Evolutionary conservation across 768 basidiomycete species (phyloP), one percentile per base, ranked within the genome.

Genomic region (Pleurotus ostreatus): DNA sequence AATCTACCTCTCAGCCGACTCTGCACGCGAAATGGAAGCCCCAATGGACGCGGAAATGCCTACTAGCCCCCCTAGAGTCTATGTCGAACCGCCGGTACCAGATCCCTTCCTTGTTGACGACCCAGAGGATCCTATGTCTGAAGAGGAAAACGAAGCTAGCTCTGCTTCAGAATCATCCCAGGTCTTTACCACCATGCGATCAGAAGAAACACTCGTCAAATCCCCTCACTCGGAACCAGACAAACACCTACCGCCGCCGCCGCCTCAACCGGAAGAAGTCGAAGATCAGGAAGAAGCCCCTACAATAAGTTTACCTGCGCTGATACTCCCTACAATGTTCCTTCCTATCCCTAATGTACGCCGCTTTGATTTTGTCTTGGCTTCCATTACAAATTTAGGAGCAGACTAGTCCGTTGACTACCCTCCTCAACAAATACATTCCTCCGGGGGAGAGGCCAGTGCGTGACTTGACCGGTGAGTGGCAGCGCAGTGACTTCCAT

Each of bases 341-440:
- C 72, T 92, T 46, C 91, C 91, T n/a, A 88, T 92, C 43, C 91
- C 92, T 49, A 91, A 91, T 75, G 91, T 93, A 79, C 83, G 88
- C 82, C 72, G 63, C 62, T 71, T 49, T 70, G 81, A 59, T 80
- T 78, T 46, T 74, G 72, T 71, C 65, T 73, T 71, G 23, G 49
- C 15, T 56, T 77, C 71, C 78, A 75, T 66, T 66, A 70, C 71
- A 76, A 63, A 44, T 71, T 66, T 69, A 62, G 44, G 73, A 72
- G 66, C 78, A 94, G 91, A 92, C 88, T 57, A 92, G 93, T 73
- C 88, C 90, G 46, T 78, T 93, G 72, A 84, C 81, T 75, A 85
- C 83, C 43, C 80, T 92, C 48, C 75, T 94, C 68, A 86, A 82
- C 64, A 93, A 92, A 83, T 89, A 92, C 74, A 86, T 92, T 63